phyloP scores from a whole-genome alignment of 352 stramenopile genomes.

The Lagenidium giganteum region DNA sequence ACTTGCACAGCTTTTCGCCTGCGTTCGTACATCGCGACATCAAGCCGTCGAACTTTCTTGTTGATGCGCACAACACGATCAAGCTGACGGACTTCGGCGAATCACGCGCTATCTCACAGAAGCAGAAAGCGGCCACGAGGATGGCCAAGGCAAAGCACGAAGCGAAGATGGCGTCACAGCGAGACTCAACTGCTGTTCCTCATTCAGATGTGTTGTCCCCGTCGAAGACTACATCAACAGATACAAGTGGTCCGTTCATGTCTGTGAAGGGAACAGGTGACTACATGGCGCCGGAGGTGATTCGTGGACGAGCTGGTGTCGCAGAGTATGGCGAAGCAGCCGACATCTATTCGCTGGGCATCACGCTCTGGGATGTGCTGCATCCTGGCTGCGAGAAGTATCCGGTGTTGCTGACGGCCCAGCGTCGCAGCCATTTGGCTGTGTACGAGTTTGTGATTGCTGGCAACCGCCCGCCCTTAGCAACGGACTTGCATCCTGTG shows the following conservation, averaged over 20 bases:
- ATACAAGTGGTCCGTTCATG: constrained; percentile 31
- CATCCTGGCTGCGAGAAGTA: constrained; percentile 46
- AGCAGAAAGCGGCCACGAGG: background rate
- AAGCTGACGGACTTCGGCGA: constrained; percentile 73
- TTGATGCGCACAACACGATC: constrained; percentile 40
- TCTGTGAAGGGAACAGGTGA: constrained; percentile 62
- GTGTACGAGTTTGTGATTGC: constrained; percentile 25
- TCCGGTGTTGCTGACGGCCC: constrained; percentile 19
- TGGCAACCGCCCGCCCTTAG: constrained; percentile 23
- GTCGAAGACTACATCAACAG: too few species aligned
- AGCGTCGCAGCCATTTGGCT: constrained; percentile 25
- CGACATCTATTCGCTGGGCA: constrained; percentile 62
- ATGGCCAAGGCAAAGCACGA: background rate
- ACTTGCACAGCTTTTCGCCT: constrained; percentile 59
- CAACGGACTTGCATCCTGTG: constrained; percentile 19
- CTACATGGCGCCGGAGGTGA: constrained; percentile 78
- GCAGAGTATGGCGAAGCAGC: constrained; percentile 55
- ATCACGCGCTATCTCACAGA: constrained; percentile 32
- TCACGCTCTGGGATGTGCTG: constrained; percentile 70
- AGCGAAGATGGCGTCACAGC: background rate
- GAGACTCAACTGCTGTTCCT: constrained; percentile 5
- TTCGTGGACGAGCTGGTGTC: constrained; percentile 34
- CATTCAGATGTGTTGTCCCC: too few species aligned
- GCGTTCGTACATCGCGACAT: constrained; percentile 64
- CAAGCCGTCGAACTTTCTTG: constrained; percentile 60